Percentiles rank a stretch among this genome's conserved stretches.
These are phyloP conservation scores for Rhazya stricta DNA, from an alignment of 257 asterid species.

Conservation along the genomic window DNA sequence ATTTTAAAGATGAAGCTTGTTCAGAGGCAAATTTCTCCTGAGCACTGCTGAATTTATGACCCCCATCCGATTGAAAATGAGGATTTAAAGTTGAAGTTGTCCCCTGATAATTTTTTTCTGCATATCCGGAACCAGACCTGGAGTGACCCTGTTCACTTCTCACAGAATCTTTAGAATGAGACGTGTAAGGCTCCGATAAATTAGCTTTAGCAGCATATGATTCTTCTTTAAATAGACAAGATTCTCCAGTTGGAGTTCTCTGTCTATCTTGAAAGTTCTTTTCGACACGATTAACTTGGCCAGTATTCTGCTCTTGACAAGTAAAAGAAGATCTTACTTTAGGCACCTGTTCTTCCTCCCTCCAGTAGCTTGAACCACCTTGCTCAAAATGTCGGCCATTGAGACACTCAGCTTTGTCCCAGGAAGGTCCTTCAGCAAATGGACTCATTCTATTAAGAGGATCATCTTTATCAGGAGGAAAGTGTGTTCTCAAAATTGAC, in stretches of 20 bases:
- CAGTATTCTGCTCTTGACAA: constrained; percentile 11
- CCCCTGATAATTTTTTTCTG: constrained; percentile 18
- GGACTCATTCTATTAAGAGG: constrained; percentile 12
- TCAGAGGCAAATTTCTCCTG: constrained; percentile 23
- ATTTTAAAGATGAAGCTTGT: constrained; percentile 13
- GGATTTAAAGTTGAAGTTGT: background rate
- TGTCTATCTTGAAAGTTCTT: constrained; percentile 13
- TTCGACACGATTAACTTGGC: constrained; percentile 13
- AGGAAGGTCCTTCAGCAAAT: constrained; percentile 20
- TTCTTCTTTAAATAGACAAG: constrained; percentile 19
- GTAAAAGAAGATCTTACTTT: constrained; percentile 15
- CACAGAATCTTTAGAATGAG: constrained; percentile 17
- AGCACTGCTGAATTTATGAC: constrained; percentile 13
- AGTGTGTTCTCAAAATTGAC: constrained; percentile 11
- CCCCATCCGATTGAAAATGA: background rate
- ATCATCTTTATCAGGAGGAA: constrained; percentile 15
- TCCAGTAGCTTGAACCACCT: constrained; percentile 23
- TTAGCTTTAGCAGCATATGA: constrained; percentile 17
- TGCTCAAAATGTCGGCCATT: constrained; percentile 21
- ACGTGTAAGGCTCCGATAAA: constrained; percentile 13
- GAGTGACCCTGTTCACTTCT: constrained; percentile 17
- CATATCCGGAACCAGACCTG: constrained; percentile 9
- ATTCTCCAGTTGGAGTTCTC: constrained; percentile 19
- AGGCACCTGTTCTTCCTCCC: constrained; percentile 15
- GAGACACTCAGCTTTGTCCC: constrained; percentile 11